Evolutionary conservation across 345 rosid genomes (phyloP), one percentile per base, ranked within the genome.

Genomic region (Dovyalis caffra): DNA sequence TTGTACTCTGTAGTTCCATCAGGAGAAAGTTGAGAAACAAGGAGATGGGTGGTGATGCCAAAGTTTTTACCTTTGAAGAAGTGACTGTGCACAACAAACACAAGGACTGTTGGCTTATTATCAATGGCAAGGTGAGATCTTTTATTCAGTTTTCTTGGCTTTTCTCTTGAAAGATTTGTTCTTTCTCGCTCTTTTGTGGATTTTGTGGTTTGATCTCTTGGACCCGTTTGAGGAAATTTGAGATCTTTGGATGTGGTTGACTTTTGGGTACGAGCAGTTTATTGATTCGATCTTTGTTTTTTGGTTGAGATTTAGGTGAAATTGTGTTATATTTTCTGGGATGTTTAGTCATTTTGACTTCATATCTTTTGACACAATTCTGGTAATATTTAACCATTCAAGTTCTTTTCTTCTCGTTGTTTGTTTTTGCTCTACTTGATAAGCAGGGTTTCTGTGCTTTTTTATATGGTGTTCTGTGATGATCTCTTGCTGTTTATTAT

Each of bases 21-120:
- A n/a, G n/a, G 28, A n/a, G 9, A 70, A n/a, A 26, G 64, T 21
- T 56, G 62, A 21, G 58, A 26, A 32, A 15, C 47, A 14, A 53
- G 53, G 76, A 37, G 73, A 85, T 85, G 89, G 90, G 84, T 20
- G 87, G 69, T 11, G 85, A 71, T 38, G 79, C 78, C 28, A 83
- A 87, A 83, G 73, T 87, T 77, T 89, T 89, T 75, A 83, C 92
- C 56, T 81, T 91, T 69, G 85, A 86, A 32, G 80, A 91, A 81
- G 93, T 91, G 35, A 82, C 91, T 57, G 73, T 82, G 83, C 97
- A 91, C 76, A 86, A 84, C 71, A 76, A 70, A 10, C 29, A 74
- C 66, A 77, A 85, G 28, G 94, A 91, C 58, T 89, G 94, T 57
- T 90, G 97, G 97, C 83, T 91, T 76, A 45, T 86, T 81, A 88